A percentile compares a stretch with the other conserved stretches of the same genome.
phyloP scores from a whole-genome alignment of 352 stramenopile genomes.

The Phytopythium vexans region DNA sequence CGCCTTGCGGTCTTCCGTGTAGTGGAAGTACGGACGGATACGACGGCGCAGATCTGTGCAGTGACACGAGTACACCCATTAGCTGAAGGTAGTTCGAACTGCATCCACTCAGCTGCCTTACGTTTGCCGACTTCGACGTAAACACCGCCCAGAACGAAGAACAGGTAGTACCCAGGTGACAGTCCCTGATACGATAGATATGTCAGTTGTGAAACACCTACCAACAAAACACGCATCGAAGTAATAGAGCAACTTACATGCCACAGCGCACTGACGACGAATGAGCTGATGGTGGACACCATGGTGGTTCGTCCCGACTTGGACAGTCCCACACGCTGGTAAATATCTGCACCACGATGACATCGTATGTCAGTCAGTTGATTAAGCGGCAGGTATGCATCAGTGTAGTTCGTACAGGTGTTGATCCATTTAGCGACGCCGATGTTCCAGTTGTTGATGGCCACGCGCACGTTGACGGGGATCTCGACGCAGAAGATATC shows the following conservation, averaged over 20 bases:
- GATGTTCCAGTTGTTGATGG: slow-evolving; percentile 90
- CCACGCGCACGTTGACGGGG: slow-evolving; percentile 81
- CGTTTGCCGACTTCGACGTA: slow-evolving; percentile 87
- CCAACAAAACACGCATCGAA: neutral
- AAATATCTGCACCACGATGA: slow-evolving; percentile 57
- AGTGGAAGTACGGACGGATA: slow-evolving; percentile 77
- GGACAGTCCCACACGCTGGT: slow-evolving; percentile 77
- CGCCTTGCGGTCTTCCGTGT: slow-evolving; percentile 78
- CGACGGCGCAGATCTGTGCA: slow-evolving; percentile 64
- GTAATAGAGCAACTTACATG: slow-evolving; percentile 43
- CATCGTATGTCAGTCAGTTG: neutral
- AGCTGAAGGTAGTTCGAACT: too few relatives aligned
- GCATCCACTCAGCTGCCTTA: slow-evolving; percentile 11
- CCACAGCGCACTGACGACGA: slow-evolving; percentile 84
- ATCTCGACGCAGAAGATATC: slow-evolving; percentile 83
- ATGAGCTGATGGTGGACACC: slow-evolving; percentile 71
- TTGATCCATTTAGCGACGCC: slow-evolving; percentile 85
- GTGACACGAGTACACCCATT: neutral
- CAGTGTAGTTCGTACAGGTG: slow-evolving; percentile 47
- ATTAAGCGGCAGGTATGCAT: neutral
- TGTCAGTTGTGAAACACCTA: neutral
- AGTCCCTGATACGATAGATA: slow-evolving; percentile 42
- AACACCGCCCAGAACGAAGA: slow-evolving; percentile 81
- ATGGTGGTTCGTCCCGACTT: slow-evolving; percentile 74
- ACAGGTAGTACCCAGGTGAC: slow-evolving; percentile 85